Percentiles rank a stretch among this genome's conserved stretches.
These are phyloP conservation scores for Fraxinus ornus DNA, from an alignment of 305 asterid genomes.

Conservation along the genomic window DNA sequence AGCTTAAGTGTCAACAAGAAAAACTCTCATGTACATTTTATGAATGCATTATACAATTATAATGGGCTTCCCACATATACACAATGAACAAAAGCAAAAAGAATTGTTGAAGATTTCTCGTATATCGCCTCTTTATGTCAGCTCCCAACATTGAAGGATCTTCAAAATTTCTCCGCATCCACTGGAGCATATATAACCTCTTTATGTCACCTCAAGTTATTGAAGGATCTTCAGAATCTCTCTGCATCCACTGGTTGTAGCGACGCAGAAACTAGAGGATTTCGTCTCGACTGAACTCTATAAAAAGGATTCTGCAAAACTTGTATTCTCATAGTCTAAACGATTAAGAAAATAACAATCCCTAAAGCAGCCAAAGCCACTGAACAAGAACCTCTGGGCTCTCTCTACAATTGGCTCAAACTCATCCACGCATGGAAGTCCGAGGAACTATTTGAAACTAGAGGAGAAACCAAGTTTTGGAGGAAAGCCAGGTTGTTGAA, in stretches of 20 bases:
- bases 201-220: conserved; percentile 30
- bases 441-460: conserved; percentile 47
- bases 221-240: conserved; percentile 29
- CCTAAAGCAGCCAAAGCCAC: conserved; percentile 34
- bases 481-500: conserved; percentile 52
- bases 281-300: conserved; percentile 31
- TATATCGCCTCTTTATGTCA: conserved; percentile 31
- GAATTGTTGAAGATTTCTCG: conserved; percentile 33
- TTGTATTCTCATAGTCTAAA: conserved; percentile 26
- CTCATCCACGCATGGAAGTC: conserved; percentile 8
- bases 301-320: conserved; percentile 36
- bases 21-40: conserved; percentile 75
- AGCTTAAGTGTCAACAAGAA: conserved; percentile 33
- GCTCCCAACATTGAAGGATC: conserved; percentile 34
- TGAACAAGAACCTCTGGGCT: conserved; percentile 24
- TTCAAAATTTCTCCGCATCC: conserved; percentile 31
- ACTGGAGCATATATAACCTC: conserved; percentile 9
- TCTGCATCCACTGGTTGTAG: conserved; percentile 31
- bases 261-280: conserved; percentile 25
- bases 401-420: conserved; percentile 19
- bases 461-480: conserved; percentile 71
- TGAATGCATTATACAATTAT: conserved; percentile 53
- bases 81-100: conserved; percentile 32
- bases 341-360: conserved; percentile 22
- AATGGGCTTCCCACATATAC: conserved; percentile 32